Percentiles rank a stretch among this genome's conserved stretches.
Conservation (phyloP, 148 eudicot genomes). For the Selenicereus undatus region DNA sequence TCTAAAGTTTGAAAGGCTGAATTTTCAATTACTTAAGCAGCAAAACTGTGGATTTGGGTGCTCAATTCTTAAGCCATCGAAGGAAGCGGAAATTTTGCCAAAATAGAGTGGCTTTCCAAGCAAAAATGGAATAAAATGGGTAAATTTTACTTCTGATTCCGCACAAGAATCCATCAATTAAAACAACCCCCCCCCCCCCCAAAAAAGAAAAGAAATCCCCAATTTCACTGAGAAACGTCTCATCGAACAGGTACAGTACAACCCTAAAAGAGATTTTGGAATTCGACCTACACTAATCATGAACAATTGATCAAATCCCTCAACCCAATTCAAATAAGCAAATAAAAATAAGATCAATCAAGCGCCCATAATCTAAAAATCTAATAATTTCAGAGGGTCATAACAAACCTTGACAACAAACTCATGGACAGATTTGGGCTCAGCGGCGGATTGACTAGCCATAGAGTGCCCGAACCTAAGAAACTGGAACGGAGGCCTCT, state of each 20-base stretch:
- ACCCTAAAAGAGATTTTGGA: background rate
- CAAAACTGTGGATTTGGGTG: too few relatives aligned
- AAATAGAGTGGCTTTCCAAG: too few relatives aligned
- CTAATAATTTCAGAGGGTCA: background rate
- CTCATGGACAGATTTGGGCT: slow-evolving; percentile 43
- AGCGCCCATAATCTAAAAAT: background rate
- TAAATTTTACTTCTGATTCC: too few relatives aligned
- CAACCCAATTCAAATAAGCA: too few relatives aligned
- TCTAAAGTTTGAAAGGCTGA: too few relatives aligned
- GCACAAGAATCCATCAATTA: too few relatives aligned
- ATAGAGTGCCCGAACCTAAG: slow-evolving; percentile 21
- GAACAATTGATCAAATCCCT: too few relatives aligned
- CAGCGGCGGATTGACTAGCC: slow-evolving; percentile 28
- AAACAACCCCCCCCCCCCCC: background rate
- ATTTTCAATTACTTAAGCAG: too few relatives aligned
- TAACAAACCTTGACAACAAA: slow-evolving; percentile 42
- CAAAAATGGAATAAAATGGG: too few relatives aligned
- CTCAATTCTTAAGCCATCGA: too few relatives aligned
- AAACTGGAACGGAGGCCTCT: background rate
- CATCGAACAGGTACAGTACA: background rate
- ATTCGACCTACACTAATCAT: too few relatives aligned
- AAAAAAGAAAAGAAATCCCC: background rate
- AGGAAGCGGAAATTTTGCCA: too few relatives aligned
- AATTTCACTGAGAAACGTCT: background rate
- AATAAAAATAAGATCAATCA: background rate